Evolutionary conservation across 176 grass and related monocot species (phyloP).

Genomic region (Avena eriantha): DNA sequence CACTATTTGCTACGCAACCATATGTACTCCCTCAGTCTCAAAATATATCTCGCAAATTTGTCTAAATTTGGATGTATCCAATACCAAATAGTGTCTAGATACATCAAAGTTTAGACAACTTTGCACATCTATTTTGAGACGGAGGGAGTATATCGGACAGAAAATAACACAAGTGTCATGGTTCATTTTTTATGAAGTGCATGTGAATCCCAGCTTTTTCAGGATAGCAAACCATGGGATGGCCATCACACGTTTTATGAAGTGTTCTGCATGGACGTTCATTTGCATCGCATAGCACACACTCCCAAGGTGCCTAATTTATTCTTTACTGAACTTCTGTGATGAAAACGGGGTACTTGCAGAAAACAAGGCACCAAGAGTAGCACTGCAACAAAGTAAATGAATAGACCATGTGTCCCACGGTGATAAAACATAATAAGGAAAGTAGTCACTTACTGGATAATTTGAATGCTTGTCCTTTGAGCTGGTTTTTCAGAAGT

Average conservation of each 20-base stretch:
- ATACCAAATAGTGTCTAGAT: too few species aligned
- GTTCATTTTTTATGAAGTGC: background rate
- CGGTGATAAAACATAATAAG: background rate
- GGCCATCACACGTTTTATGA: background rate
- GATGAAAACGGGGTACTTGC: background rate
- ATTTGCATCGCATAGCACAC: background rate
- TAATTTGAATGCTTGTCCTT: constrained; percentile 82
- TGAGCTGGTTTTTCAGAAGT: constrained; percentile 94
- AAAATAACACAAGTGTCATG: background rate
- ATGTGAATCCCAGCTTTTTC: background rate
- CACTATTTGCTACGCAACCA: background rate
- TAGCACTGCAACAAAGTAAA: background rate
- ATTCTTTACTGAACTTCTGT: background rate
- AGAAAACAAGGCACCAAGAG: background rate
- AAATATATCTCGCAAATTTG: too few species aligned
- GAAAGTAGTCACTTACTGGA: constrained; percentile 64
- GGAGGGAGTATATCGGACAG: background rate
- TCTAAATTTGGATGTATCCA: too few species aligned
- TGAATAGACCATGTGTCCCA: background rate
- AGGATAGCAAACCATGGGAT: too few species aligned
- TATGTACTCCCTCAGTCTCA: too few species aligned
- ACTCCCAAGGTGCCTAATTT: background rate
- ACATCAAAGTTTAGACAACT: too few species aligned
- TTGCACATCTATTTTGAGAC: too few species aligned
- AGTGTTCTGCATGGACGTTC: background rate